phyloP scores from a whole-genome alignment of 768 basidiomycete species.

The Trametes punicea region DNA sequence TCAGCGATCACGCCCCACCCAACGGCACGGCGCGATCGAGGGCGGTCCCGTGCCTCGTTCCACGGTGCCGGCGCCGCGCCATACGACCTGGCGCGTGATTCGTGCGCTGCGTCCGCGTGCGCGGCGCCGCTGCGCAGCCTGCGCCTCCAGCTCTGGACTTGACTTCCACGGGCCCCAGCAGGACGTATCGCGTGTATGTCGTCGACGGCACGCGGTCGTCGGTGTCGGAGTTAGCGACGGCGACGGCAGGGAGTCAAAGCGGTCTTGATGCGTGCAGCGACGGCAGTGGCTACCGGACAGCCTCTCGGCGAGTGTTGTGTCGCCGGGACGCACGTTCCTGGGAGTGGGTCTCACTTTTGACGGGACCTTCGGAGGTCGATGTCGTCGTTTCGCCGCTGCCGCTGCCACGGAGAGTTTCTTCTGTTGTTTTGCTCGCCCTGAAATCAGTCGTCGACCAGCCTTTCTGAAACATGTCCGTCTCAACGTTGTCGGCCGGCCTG shows the following conservation, averaged over 20 bases:
- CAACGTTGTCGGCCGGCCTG: neutral
- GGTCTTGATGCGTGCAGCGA: neutral
- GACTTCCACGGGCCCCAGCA: neutral
- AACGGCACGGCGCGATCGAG: conserved; percentile 8
- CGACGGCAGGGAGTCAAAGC: neutral
- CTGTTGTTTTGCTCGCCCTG: neutral
- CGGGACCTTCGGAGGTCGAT: neutral
- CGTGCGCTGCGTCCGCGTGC: neutral
- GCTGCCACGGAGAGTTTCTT: neutral
- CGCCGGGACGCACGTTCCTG: conserved; percentile 1
- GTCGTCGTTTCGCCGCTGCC: neutral
- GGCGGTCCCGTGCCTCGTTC: conserved; percentile 12
- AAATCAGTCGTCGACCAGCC: neutral
- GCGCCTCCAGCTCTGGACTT: neutral
- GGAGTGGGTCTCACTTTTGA: neutral
- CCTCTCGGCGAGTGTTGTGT: neutral
- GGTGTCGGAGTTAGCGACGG: neutral
- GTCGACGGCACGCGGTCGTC: neutral
- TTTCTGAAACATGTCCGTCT: neutral
- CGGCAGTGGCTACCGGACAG: neutral
- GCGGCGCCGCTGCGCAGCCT: neutral
- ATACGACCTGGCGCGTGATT: conserved; percentile 3
- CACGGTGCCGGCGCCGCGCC: conserved; percentile 1
- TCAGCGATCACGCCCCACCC: neutral
- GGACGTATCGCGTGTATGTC: neutral